Evolutionary conservation across 371 early-diverging fungal species (phyloP), one percentile per base, ranked within the genome.

Genomic region (Nosema muscidifuracis): DNA sequence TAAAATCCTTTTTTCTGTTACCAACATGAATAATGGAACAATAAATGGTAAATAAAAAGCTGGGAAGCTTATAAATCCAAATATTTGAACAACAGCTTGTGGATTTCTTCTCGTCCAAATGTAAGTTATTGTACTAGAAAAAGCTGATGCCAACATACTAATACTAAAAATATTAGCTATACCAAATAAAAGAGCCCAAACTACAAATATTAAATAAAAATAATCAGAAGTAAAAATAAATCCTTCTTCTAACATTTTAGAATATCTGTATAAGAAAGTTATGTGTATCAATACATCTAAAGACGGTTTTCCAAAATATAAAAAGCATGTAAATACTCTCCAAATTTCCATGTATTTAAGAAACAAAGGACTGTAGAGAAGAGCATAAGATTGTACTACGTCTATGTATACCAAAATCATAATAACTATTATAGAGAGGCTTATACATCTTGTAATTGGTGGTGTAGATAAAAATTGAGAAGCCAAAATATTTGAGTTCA

Each of bases 51-150:
- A 56, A 56, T 82, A 84, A 51, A 81, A 81, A n/a, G 82, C 82
- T 20, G 79, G 76, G 60, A 84, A 77, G 22, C 43, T 75, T 31
- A 84, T 58, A 65, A 77, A 73, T 6, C 82, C 81, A 55, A 82
- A 65, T 50, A 80, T 74, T 70, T 82, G 82, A 6, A 84, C 81
- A 0, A 80, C 44, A 30, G 80, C 73, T 10, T 66, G 22, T 16
- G 82, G 82, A 61, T 84, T 84, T 43, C 65, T 81, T 50, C 79
- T 78, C 31, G 82, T 82, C 84, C 84, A 84, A 22, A 84, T 65
- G 63, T 81, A 84, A 18, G 82, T 84, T 30, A 84, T 76, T 6
- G 78, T 76, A 44, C 77, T 63, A 1, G 82, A 80, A 42, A 84
- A 71, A 0, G 73, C n/a, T 38, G 74, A 67, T 10, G 79, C 82